Percentiles rank a stretch among this genome's conserved stretches.
Conservation (phyloP, 2,329 filamentous ascomycete genomes). For the Pseudomassariella vexata region DNA sequence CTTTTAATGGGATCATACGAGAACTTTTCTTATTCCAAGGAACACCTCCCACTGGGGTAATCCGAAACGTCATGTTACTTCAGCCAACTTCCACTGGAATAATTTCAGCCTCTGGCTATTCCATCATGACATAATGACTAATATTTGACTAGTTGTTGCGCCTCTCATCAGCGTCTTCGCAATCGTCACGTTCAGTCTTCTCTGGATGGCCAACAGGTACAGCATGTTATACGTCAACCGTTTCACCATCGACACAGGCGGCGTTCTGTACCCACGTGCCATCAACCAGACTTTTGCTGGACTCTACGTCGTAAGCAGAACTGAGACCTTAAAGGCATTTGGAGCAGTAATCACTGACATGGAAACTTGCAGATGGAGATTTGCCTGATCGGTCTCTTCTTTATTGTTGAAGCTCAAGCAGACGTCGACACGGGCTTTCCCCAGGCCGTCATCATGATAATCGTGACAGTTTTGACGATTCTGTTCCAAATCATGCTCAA, state of each 20-base stretch:
- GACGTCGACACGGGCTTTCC: constrained; percentile 55
- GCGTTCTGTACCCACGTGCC: constrained; percentile 82
- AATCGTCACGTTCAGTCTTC: constrained; percentile 81
- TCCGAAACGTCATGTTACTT: too few relatives aligned
- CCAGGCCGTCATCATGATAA: constrained; percentile 81
- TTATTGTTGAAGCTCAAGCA: constrained; percentile 60
- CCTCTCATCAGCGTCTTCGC: constrained; percentile 91
- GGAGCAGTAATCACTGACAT: too few relatives aligned
- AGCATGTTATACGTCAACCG: constrained; percentile 93
- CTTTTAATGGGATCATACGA: too few relatives aligned
- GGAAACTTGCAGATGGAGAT: too few relatives aligned
- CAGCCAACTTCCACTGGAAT: too few relatives aligned
- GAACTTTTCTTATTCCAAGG: too few relatives aligned
- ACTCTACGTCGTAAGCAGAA: constrained; percentile 82
- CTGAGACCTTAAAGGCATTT: too few relatives aligned
- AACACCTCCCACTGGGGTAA: too few relatives aligned
- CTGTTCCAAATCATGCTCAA: constrained; percentile 80
- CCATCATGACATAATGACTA: too few relatives aligned
- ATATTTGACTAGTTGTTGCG: too few relatives aligned
- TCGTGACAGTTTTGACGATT: constrained; percentile 63
- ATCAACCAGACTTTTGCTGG: constrained; percentile 96
- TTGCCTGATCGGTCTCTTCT: constrained; percentile 83
- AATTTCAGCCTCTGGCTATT: too few relatives aligned
- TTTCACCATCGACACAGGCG: constrained; percentile 85
- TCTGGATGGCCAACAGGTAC: constrained; percentile 96